Base-by-base conservation (phyloP, 768 basidiomycete genomes). In the Xerocomellus intermedius region DNA sequence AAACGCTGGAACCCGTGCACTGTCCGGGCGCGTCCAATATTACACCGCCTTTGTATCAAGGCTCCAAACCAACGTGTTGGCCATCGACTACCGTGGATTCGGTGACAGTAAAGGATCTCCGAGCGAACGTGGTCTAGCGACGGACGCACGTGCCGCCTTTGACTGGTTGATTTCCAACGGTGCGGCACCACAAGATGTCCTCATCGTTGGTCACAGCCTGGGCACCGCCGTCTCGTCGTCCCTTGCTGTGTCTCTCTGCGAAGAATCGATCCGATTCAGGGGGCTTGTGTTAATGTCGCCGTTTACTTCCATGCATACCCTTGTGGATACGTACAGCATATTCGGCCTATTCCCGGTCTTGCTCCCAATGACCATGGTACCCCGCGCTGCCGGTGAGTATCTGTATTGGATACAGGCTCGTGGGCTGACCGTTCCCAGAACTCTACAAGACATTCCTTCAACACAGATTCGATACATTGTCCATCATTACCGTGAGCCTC, bases 21-120 rank as follows among this genome's bases (percentile, higher is more conserved):
- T 82, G 7, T 58, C 73, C 1, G 79, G 77, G 39, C 87, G 95
- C 12, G 76, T 94, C n/a, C 78, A 77, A 17, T 79, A 85, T 37
- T 92, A 92, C 65, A 72, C 78, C 17, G 77, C 81, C 0, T 86
- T 87, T 64, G 79, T 89, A 0, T 80, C 85, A 3, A 80, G 86
- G 1, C 73, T 91, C 8, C 74, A 76, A 17, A 81, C 81, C 19
- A 95, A 95, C 68, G 86, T 97, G 14, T 74, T 98, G 24, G 85
- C 84, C 2, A 83, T 92, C 35, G 96, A 98, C 72, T 98, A 98
- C 68, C 83, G 95, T 46, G 95, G 95, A 2, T 98, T 89, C 63
- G 96, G 77, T 2, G 94, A 98, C 65, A 95, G 92, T 51, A 79
- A 82, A 1, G 92, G 93, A 1, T 69, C 71, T 0, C 96, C 96